These are phyloP conservation scores for Pythium dissotocum DNA, from an alignment of 352 stramenopile genomes.

Conservation along the genomic window DNA sequence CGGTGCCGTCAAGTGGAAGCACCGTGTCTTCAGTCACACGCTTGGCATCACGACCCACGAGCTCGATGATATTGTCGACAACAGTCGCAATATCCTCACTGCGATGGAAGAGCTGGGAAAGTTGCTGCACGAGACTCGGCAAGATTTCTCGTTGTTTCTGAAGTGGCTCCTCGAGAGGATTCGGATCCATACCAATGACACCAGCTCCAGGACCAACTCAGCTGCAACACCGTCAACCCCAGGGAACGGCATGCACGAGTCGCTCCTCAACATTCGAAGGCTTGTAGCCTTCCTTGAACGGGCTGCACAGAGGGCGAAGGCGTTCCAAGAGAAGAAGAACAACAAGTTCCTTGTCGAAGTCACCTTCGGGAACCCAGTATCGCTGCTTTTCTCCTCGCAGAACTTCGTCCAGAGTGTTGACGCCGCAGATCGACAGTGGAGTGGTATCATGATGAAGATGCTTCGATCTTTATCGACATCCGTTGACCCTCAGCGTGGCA, in stretches of 20 bases:
- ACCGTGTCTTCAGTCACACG: slow-evolving; percentile 26
- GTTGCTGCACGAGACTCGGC: slow-evolving; percentile 49
- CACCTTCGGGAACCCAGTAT: slow-evolving; percentile 68
- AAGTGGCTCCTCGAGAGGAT: slow-evolving; percentile 67
- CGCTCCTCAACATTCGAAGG: slow-evolving; percentile 56
- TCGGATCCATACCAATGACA: slow-evolving; percentile 53
- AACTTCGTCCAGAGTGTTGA: slow-evolving; percentile 18
- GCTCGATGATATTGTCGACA: slow-evolving; percentile 41
- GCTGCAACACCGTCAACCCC: background rate
- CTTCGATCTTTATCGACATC: slow-evolving; percentile 20
- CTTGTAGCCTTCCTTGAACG: slow-evolving; percentile 56
- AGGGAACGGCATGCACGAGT: slow-evolving; percentile 35
- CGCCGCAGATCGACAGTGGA: slow-evolving; percentile 46
- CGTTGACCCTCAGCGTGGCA: background rate
- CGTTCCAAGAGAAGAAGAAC: slow-evolving; percentile 45
- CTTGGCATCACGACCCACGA: slow-evolving; percentile 41
- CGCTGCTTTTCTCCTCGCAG: slow-evolving; percentile 25
- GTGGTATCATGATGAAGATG: slow-evolving; percentile 34
- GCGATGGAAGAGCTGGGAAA: slow-evolving; percentile 46
- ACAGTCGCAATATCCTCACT: slow-evolving; percentile 39
- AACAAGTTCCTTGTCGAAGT: slow-evolving; percentile 58
- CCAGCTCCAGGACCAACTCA: slow-evolving; percentile 3
- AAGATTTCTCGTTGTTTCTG: slow-evolving; percentile 68
- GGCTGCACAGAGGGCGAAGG: slow-evolving; percentile 37
- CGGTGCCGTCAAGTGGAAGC: slow-evolving; percentile 51